These are phyloP conservation scores for Neurospora sp. DNA, from an alignment of 495 filamentous ascomycete species.

Conservation along the genomic window DNA sequence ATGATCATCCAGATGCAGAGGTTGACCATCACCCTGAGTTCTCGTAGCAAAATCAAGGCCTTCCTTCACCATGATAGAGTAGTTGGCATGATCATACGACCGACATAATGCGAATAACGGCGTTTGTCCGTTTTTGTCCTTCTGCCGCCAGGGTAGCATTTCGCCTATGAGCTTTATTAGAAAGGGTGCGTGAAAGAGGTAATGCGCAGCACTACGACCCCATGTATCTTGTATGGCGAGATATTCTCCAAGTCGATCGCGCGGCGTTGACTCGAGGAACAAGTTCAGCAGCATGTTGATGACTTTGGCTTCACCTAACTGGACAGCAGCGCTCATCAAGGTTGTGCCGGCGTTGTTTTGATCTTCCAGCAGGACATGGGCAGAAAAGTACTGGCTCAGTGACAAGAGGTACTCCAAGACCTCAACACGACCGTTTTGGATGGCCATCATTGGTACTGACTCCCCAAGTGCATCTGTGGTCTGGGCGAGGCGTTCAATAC, in stretches of 20 bases:
- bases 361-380: slow-evolving; percentile 64
- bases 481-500: slow-evolving; percentile 67
- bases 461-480: slow-evolving; percentile 75
- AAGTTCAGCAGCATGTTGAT: slow-evolving; percentile 67
- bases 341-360: slow-evolving; percentile 82
- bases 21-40: slow-evolving; percentile 65
- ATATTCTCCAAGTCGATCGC: slow-evolving; percentile 49
- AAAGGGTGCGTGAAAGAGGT: slow-evolving; percentile 85
- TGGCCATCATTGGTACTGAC: slow-evolving; percentile 92
- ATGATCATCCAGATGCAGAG: slow-evolving; percentile 86
- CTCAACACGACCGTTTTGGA: slow-evolving; percentile 62
- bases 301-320: slow-evolving; percentile 64
- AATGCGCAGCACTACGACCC: slow-evolving; percentile 86
- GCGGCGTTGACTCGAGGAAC: slow-evolving; percentile 26
- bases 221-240: slow-evolving; percentile 66
- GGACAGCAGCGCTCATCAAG: slow-evolving; percentile 86
- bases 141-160: slow-evolving; percentile 76
- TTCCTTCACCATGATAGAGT: slow-evolving; percentile 71
- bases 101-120: slow-evolving; percentile 89
- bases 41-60: slow-evolving; percentile 64
- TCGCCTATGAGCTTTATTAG: slow-evolving; percentile 65
- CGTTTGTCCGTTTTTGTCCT: slow-evolving; percentile 93
- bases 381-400: slow-evolving; percentile 61
- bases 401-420: slow-evolving; percentile 69
- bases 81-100: slow-evolving; percentile 88